Evolutionary conservation across 1,284 basidiomycete species (phyloP), one percentile per base, ranked within the genome.

Genomic region (Ustilago crameri): DNA sequence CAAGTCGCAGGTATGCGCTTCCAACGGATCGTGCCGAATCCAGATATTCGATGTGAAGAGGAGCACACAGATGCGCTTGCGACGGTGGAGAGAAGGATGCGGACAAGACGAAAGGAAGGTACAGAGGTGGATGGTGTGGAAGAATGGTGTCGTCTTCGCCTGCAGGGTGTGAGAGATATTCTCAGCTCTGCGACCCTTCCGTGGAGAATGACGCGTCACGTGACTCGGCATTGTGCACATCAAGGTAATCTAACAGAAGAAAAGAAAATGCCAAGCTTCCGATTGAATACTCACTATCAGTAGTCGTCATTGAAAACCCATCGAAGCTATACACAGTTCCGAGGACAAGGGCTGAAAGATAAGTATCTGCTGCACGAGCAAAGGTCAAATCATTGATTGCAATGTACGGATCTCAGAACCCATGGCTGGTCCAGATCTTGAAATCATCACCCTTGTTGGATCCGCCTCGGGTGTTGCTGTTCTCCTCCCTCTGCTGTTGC

Each of bases 361-460:
- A n/a, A 34, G 32, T 15, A 35, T 51, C 46, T 23, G 15, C 17
- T 14, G 24, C 2, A 23, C 5, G 4, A 17, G 9, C n/a, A 43
- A 5, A 10, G 20, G 18, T 15, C 9, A 22, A 22, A 32, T 26
- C n/a, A 46, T 27, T 44, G 3, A 18, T 37, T 37, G 35, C 15
- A 15, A 37, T 37, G 10, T n/a, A 47, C 47, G 44, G 24, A 30
- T 22, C 12, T 42, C 42, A 66, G 46, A 66, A 66, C n/a, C 64
- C 64, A 17, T 49, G 64, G 46, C 57, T 56, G 50, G 57, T 66
- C 64, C 64, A 66, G 20, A 66, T 57, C 46, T 60, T 66, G 42
- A 66, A 66, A n/a, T 66, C 64, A 34, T 42, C 57, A 12, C 32
- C 43, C 43, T 45, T 50, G 37, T 37, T 38, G 47, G 5, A 23